These are phyloP conservation scores for Apiospora rasikravindrae DNA, from an alignment of 2,329 filamentous ascomycete genomes.

Conservation along the genomic window DNA sequence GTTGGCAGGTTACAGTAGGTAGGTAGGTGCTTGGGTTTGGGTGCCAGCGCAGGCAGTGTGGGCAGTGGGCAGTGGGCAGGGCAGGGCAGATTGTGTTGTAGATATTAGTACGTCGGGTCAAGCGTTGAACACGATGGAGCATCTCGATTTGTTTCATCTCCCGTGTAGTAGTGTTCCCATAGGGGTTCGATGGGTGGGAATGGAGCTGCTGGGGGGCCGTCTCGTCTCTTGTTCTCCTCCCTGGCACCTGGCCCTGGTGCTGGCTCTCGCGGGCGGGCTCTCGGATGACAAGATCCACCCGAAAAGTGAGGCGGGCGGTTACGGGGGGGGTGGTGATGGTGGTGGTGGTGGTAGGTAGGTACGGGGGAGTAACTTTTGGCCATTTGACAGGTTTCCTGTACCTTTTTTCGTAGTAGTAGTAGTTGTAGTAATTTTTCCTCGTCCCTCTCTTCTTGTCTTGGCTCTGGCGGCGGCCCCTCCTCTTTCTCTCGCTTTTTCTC, in stretches of 20 bases:
- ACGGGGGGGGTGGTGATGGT: too few species aligned
- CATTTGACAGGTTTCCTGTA: too few species aligned
- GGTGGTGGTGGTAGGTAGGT: not conserved
- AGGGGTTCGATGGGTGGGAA: not conserved
- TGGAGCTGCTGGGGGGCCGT: not conserved
- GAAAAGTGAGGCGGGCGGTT: conserved; percentile 12
- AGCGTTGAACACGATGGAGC: not conserved
- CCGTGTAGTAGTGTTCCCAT: not conserved
- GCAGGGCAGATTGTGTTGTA: not conserved
- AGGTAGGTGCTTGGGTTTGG: too few species aligned
- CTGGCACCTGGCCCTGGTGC: not conserved
- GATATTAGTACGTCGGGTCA: not conserved
- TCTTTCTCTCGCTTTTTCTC: too few species aligned
- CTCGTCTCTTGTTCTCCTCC: not conserved
- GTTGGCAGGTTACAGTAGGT: not conserved
- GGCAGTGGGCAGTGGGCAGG: too few species aligned
- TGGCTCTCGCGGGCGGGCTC: not conserved
- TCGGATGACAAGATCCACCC: conserved; percentile 1
- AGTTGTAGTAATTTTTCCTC: too few species aligned
- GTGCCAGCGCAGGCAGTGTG: not conserved
- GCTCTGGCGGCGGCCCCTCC: too few species aligned
- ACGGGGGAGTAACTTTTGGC: too few species aligned
- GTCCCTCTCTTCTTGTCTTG: not conserved
- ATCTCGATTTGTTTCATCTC: conserved; percentile 15
- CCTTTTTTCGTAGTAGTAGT: not conserved